Conservation (phyloP, 2,329 filamentous ascomycete genomes). For the Calonectria henricotiae region DNA sequence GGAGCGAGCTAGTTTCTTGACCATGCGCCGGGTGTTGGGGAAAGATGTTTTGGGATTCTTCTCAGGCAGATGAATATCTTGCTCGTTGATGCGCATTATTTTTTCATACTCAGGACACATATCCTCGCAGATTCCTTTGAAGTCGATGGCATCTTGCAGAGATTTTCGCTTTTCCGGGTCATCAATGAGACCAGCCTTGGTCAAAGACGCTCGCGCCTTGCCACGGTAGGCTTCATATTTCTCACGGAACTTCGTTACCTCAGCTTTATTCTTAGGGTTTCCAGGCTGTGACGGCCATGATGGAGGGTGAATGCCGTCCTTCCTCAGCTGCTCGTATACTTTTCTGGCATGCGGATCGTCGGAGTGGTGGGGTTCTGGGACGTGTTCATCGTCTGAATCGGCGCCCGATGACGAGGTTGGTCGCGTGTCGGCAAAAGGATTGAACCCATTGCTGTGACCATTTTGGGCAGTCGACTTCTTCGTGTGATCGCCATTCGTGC, state of each 20-base stretch:
- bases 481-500: conserved; percentile 33
- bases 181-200: conserved; percentile 75
- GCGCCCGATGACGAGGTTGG: conserved; percentile 50
- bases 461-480: conserved; percentile 42
- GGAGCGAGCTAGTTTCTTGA: conserved; percentile 79
- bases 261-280: conserved; percentile 66
- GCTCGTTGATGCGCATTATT: conserved; percentile 75
- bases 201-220: conserved; percentile 71
- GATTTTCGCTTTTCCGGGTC: conserved; percentile 76
- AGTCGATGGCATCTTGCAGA: conserved; percentile 76
- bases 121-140: conserved; percentile 79
- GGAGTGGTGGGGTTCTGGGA: conserved; percentile 47
- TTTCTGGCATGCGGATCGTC: conserved; percentile 65
- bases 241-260: conserved; percentile 71
- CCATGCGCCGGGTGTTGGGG: conserved; percentile 71
- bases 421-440: conserved; percentile 46
- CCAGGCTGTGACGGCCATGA: conserved; percentile 72
- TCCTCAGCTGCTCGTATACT: conserved; percentile 69
- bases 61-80: conserved; percentile 72
- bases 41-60: conserved; percentile 65
- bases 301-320: conserved; percentile 70
- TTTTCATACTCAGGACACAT: conserved; percentile 81
- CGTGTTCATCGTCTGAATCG: conserved; percentile 43
- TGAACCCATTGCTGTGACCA: conserved; percentile 44
- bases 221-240: conserved; percentile 72